Evolutionary conservation across 495 filamentous ascomycete genomes (phyloP).

Genomic region (Bathelium albidoporum): DNA sequence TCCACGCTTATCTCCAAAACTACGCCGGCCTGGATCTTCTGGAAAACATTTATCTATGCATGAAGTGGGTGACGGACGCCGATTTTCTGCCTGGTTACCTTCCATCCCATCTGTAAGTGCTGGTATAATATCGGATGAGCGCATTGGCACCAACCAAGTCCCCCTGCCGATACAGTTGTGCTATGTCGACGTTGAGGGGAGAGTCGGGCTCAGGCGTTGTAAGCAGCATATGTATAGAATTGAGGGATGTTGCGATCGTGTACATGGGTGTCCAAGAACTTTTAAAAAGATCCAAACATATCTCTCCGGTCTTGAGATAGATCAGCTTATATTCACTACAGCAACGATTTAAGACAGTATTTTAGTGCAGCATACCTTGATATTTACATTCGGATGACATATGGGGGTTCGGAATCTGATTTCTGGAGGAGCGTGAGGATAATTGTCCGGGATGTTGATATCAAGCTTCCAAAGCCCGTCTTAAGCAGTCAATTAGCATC

Average conservation of each 20-base stretch:
- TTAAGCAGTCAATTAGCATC: conserved; percentile 22
- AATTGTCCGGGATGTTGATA: conserved; percentile 65
- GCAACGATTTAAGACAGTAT: neutral
- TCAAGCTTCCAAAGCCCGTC: conserved; percentile 75
- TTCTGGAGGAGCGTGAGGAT: conserved; percentile 65
- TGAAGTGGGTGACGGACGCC: neutral
- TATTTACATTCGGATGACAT: conserved; percentile 77
- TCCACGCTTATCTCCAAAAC: neutral
- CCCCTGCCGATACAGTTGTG: conserved; percentile 60
- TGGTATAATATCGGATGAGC: conserved; percentile 70
- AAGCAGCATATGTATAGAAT: conserved; percentile 67
- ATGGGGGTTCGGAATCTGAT: conserved; percentile 72
- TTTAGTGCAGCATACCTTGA: conserved; percentile 33
- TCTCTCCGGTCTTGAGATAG: conserved; percentile 57
- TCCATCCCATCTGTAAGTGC: neutral
- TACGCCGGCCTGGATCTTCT: neutral
- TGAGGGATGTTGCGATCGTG: conserved; percentile 65
- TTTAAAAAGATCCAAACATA: conserved; percentile 82
- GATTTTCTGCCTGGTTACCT: neutral
- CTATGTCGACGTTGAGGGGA: conserved; percentile 84
- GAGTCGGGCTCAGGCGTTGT: conserved; percentile 66
- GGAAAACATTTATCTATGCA: neutral
- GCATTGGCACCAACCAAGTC: conserved; percentile 69
- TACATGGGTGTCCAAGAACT: conserved; percentile 77
- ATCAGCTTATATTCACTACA: neutral